These are phyloP conservation scores for Globisporangium cylindrosporum DNA, from an alignment of 352 stramenopile species.

Conservation along the genomic window DNA sequence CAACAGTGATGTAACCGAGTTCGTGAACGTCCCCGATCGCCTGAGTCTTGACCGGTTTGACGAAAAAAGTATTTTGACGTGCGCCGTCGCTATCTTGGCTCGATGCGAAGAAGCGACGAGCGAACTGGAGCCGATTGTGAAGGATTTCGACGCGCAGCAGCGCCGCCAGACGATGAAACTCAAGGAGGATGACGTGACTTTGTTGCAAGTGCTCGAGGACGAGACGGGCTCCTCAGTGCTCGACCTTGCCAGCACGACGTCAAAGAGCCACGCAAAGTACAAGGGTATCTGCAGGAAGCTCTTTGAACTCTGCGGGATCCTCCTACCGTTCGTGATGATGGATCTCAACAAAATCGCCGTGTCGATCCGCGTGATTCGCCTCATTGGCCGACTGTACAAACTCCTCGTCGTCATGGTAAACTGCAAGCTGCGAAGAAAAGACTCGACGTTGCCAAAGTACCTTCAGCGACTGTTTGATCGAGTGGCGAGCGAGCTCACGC, in stretches of 20 bases:
- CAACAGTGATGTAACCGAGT: conserved; percentile 11
- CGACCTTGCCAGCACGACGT: conserved; percentile 16
- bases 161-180: conserved; percentile 35
- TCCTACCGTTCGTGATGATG: conserved; percentile 50
- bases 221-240: conserved; percentile 31
- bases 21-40: conserved; percentile 7
- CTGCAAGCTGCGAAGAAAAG: conserved; percentile 41
- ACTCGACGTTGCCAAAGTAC: conserved; percentile 35
- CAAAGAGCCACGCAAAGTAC: conserved; percentile 22
- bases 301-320: conserved; percentile 33
- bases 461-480: conserved; percentile 48
- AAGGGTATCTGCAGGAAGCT: conserved; percentile 32
- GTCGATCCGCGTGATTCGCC: conserved; percentile 40
- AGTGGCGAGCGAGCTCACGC: conserved; percentile 37
- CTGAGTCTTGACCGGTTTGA: conserved; percentile 26
- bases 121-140: conserved; percentile 31
- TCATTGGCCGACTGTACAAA: conserved; percentile 53
- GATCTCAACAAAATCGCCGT: conserved; percentile 30
- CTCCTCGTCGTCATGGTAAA: conserved; percentile 38
- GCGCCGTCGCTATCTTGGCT: conserved; percentile 28
- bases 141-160: conserved; percentile 35
- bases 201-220: conserved; percentile 37
- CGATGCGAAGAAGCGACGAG: conserved; percentile 30
- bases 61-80: conserved; percentile 33
- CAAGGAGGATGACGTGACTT: conserved; percentile 33